phyloP scores from a whole-genome alignment of 1,284 basidiomycete species.

The Flammula alnicola region DNA sequence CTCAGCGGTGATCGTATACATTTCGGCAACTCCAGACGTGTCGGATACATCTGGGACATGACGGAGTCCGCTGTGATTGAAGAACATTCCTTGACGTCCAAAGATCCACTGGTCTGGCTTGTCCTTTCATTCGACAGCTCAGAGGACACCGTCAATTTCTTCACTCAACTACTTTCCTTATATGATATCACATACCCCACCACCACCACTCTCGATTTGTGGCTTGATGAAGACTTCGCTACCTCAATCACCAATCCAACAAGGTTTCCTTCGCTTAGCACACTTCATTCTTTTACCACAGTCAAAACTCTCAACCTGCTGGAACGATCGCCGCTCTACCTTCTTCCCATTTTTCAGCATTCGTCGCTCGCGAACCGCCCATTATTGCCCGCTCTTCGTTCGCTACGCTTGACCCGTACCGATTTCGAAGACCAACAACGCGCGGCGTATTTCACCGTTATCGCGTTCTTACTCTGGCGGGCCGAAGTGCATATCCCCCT shows the following conservation, averaged over 20 bases:
- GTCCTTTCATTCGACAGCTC: constrained; percentile 18
- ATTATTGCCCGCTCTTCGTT: constrained; percentile 13
- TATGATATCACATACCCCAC: constrained; percentile 23
- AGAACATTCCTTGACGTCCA: constrained; percentile 17
- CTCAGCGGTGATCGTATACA: constrained; percentile 26
- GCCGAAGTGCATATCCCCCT: constrained; percentile 8
- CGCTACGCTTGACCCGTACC: constrained; percentile 17
- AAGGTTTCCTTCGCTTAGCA: constrained; percentile 8
- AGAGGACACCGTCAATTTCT: constrained; percentile 17
- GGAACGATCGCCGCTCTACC: constrained; percentile 18
- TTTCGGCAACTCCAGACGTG: constrained; percentile 24
- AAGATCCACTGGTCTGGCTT: constrained; percentile 25
- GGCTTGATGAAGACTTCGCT: constrained; percentile 24
- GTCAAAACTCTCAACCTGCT: constrained; percentile 16
- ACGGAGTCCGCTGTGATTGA: constrained; percentile 21
- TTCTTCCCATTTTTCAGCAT: constrained; percentile 19
- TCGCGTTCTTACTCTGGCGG: constrained; percentile 16
- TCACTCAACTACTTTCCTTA: constrained; percentile 21
- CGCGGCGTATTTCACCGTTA: constrained; percentile 3
- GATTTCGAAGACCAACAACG: constrained; percentile 8
- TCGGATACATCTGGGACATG: constrained; percentile 27
- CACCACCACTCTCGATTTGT: constrained; percentile 22
- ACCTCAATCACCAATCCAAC: constrained; percentile 1
- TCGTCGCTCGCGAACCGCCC: constrained; percentile 2
- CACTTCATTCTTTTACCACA: constrained; percentile 17